Percentiles rank a stretch among this genome's conserved stretches.
Conservation (phyloP, 2,329 filamentous ascomycete genomes). For the Cladosporium sp. region DNA sequence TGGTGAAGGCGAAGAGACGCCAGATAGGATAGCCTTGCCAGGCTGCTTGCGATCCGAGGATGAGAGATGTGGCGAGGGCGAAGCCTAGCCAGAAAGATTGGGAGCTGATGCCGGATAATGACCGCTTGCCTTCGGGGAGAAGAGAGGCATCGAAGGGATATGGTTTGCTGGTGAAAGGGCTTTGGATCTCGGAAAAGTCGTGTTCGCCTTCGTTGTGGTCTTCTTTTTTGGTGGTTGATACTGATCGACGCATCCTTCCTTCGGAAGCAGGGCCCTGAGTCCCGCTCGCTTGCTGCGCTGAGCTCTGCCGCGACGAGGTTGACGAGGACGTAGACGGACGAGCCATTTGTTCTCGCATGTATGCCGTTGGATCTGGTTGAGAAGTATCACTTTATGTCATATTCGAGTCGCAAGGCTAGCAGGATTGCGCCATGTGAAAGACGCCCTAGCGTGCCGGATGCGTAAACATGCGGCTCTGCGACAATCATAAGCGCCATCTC, state of each 20-base stretch:
- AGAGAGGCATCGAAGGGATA: conserved; percentile 30
- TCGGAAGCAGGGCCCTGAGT: neutral
- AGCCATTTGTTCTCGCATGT: conserved; percentile 22
- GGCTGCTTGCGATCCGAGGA: conserved; percentile 20
- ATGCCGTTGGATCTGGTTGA: neutral
- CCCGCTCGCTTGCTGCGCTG: neutral
- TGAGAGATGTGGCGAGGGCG: conserved; percentile 31
- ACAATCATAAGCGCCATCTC: conserved; percentile 1
- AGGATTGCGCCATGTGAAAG: neutral
- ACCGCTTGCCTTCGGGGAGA: conserved; percentile 40
- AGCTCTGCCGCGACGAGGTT: conserved; percentile 3
- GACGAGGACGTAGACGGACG: conserved; percentile 23
- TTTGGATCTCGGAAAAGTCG: neutral
- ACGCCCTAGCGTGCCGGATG: neutral
- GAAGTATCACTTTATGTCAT: neutral
- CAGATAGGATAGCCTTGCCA: conserved; percentile 38
- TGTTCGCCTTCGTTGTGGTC: neutral
- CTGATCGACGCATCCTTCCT: neutral
- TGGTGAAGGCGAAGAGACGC: conserved; percentile 61
- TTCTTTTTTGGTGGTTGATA: neutral
- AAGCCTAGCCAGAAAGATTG: conserved; percentile 44
- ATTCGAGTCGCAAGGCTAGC: neutral
- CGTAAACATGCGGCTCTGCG: conserved; percentile 8
- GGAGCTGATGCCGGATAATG: conserved; percentile 44
- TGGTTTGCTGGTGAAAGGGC: conserved; percentile 7